Evolutionary conservation across 2,329 filamentous ascomycete species (phyloP), one percentile per base, ranked within the genome.

Genomic region (Arachnomyces sp.): DNA sequence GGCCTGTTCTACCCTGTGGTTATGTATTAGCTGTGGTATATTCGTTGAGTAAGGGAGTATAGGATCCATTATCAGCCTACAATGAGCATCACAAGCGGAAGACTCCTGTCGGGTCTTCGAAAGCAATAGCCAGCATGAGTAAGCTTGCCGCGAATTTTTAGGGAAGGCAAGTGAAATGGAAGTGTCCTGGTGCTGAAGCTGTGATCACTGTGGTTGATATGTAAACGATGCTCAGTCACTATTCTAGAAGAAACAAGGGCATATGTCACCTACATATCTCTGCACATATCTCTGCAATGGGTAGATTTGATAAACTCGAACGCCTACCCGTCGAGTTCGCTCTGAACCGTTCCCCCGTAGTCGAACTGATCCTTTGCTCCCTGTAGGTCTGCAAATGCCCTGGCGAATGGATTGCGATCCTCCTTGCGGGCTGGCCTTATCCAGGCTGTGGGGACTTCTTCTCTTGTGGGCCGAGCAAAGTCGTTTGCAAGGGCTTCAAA

Each of bases 71-170:
- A 37, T 29, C 15, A 30, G 28, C 16, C 17, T 35, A 35, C 33
- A 16, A 18, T 15, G 12, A 35, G 17, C 7, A 35, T 35, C 5
- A 15, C 33, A 16, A 35, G 13, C n/a, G 33, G 33, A 12, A 35
- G 33, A 35, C 20, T 7, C 3, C 16, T 12, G 14, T 35, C 33
- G 7, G 33, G 16, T 15, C 8, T 18, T 20, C 15, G 16, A 35
- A 15, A 35, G 33, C 17, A 35, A 20, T n/a, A 14, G 20, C 13
- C 33, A 35, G 9, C 20, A 25, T 25, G 16, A 35, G 16, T 17
- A 20, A 35, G 33, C 33, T 35, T 20, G 20, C 33, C 33, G 17
- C 33, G 33, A 17, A 35, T 17, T 5, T 35, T 14, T 17, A 35
- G 20, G n/a, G 33, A 35, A 35, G 33, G 2, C 12, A 35, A n/a